Evolutionary conservation across 345 rosid genomes (phyloP).

Genomic region (Syzygium grande): DNA sequence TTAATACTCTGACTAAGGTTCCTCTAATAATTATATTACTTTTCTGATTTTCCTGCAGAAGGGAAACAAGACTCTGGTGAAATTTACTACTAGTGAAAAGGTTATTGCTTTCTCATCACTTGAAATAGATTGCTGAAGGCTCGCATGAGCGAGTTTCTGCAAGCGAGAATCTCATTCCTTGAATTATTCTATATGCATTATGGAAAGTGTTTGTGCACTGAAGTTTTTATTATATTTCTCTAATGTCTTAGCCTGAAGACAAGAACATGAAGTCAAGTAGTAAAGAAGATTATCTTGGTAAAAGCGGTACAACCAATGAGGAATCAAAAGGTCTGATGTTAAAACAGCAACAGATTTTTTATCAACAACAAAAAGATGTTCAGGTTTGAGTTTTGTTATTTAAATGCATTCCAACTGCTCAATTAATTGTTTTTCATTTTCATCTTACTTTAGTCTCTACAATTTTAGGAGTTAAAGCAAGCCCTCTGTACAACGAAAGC

Average conservation of each 20-base stretch:
- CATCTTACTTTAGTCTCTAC: neutral
- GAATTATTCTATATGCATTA: neutral
- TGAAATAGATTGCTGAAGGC: neutral
- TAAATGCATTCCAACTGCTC: neutral
- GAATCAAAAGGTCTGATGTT: constrained; percentile 32
- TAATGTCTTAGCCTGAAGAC: constrained; percentile 40
- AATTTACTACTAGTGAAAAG: constrained; percentile 42
- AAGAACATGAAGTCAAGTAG: constrained; percentile 30
- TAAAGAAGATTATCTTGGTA: constrained; percentile 38
- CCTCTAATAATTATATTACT: neutral
- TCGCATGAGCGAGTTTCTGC: neutral
- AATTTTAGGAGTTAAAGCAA: constrained; percentile 58
- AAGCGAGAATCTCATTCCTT: neutral
- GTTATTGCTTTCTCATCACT: constrained; percentile 17
- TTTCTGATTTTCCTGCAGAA: constrained; percentile 17
- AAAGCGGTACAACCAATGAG: constrained; percentile 28
- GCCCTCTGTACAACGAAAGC: constrained; percentile 61
- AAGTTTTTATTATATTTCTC: neutral
- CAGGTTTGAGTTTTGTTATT: constrained; percentile 26
- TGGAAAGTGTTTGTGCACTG: neutral
- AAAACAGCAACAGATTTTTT: constrained; percentile 52
- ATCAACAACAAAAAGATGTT: constrained; percentile 67
- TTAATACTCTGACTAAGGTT: neutral
- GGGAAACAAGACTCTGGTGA: constrained; percentile 33
- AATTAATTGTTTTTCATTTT: neutral